A percentile compares a stretch with the other conserved stretches of the same genome.
Conservation (phyloP, 768 basidiomycete genomes). For the Boletus sp. region DNA sequence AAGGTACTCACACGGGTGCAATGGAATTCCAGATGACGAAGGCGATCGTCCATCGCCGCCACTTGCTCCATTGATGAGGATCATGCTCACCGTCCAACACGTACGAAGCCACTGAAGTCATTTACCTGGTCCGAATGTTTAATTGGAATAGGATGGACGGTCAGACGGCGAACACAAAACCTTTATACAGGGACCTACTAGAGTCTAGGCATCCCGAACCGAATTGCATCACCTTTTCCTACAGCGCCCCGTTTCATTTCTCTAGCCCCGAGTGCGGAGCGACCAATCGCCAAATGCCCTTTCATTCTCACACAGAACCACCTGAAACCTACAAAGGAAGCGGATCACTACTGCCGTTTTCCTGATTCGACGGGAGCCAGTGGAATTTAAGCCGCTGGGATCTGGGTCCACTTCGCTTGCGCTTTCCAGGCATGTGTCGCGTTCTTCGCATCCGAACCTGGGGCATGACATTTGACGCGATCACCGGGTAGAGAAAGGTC, state of each 20-base stretch:
- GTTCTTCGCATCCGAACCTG: not conserved
- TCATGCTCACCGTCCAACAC: conserved; percentile 20
- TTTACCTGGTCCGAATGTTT: conserved; percentile 1
- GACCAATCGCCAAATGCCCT: conserved; percentile 11
- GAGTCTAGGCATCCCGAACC: not conserved
- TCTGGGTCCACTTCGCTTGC: not conserved
- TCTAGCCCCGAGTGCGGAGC: not conserved
- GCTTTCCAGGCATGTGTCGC: conserved; percentile 2
- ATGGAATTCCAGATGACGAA: no score
- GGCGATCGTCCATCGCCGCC: not conserved
- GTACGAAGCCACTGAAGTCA: conserved; percentile 21
- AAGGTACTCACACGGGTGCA: not conserved
- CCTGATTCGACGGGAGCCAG: conserved; percentile 7
- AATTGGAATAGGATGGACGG: not conserved
- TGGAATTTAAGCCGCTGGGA: not conserved
- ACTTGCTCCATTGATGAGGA: conserved; percentile 21
- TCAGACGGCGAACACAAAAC: not conserved
- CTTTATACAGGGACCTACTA: conserved; percentile 19
- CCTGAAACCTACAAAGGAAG: not conserved
- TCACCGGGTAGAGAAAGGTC: conserved; percentile 1
- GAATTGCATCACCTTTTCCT: not conserved
- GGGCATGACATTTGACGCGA: not conserved
- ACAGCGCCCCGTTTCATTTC: not conserved
- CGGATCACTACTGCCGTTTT: conserved; percentile 8
- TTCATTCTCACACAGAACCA: not conserved